Base-by-base conservation (phyloP, 2,329 filamentous ascomycete genomes). In the Ascocoryne sarcoides region DNA sequence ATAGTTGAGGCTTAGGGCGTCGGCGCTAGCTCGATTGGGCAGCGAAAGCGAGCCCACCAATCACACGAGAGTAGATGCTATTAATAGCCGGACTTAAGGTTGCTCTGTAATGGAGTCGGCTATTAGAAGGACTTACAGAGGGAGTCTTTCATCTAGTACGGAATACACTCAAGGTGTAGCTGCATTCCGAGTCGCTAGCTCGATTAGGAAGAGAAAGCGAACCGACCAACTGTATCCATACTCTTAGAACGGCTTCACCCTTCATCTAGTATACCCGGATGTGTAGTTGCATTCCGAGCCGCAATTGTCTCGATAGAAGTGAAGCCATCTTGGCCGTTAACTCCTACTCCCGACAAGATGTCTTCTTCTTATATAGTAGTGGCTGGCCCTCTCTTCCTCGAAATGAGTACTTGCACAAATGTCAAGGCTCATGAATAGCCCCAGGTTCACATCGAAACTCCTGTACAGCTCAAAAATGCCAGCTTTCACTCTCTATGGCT, bases 401-500 rank as follows among this genome's bases (percentile, higher is more conserved):
- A 47, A 47, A 44, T 50, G 37, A 48, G 36, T 46, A 32, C 40
- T 44, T 43, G 32, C 21, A 47, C 43, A 38, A n/a, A 61, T 61
- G 57, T 56, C 50, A 12, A 61, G 37, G 44, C 44, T 62, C 52
- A 48, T 44, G 37, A 52, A 49, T 20, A 55, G 36, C 34, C 36
- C 45, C 20, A 15, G 39, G 49, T 43, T 60, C 39, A 29, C 48
- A 17, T 60, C 57, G 14, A 59, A 51, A 51, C 26, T 56, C 34
- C 40, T 58, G n/a, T 44, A 54, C 41, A 45, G 21, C 39, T 58
- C 52, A 14, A 65, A 59, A 52, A 66, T 66, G 64, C 59, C 63
- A 36, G 62, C 61, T 36, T 66, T 66, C 45, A 66, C 61, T 48
- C 57, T 67, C 1, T 66, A 65, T 46, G 61, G 61, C 42, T 51